Evolutionary conservation across 1,139 yeast species (phyloP).

Genomic region (Zygosaccharomyces pseudobailii): DNA sequence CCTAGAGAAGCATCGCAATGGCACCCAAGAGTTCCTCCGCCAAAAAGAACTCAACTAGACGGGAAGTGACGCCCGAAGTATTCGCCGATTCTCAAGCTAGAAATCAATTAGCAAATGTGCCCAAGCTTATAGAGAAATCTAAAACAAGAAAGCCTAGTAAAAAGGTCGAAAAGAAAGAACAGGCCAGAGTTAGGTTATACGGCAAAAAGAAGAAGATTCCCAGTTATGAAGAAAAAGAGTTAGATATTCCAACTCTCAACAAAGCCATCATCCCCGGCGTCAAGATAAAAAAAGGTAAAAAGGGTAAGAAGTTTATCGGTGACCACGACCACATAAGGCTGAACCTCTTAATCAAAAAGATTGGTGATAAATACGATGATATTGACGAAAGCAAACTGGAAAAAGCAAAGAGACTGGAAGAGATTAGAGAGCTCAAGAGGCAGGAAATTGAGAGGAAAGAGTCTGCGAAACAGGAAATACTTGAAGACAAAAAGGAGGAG

Average conservation of each 20-base stretch:
- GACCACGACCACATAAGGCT: constrained; percentile 63
- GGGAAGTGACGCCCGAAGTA: constrained; percentile 64
- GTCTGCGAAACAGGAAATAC: constrained; percentile 56
- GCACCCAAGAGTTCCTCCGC: constrained; percentile 8
- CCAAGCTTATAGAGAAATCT: constrained; percentile 62
- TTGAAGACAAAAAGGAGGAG: constrained; percentile 76
- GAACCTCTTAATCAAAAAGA: constrained; percentile 67
- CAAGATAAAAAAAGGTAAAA: constrained; percentile 72
- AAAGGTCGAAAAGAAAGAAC: constrained; percentile 57
- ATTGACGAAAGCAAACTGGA: constrained; percentile 88
- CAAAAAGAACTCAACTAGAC: constrained; percentile 43
- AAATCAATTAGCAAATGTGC: constrained; percentile 55
- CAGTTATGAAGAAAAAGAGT: constrained; percentile 69
- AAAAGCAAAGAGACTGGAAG: constrained; percentile 83
- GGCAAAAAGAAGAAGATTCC: constrained; percentile 57
- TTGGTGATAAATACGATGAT: constrained; percentile 76
- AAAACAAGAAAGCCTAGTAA: constrained; percentile 49
- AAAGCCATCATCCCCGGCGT: constrained; percentile 85
- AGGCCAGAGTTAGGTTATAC: constrained; percentile 57
- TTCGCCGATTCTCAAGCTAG: constrained; percentile 59
- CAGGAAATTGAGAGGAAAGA: constrained; percentile 85
- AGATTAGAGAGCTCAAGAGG: constrained; percentile 78
- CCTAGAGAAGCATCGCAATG: constrained; percentile 2
- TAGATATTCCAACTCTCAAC: constrained; percentile 73
- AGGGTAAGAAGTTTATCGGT: constrained; percentile 84